phyloP scores from a whole-genome alignment of 2,329 filamentous ascomycete genomes.

The Aureobasidium sp. region DNA sequence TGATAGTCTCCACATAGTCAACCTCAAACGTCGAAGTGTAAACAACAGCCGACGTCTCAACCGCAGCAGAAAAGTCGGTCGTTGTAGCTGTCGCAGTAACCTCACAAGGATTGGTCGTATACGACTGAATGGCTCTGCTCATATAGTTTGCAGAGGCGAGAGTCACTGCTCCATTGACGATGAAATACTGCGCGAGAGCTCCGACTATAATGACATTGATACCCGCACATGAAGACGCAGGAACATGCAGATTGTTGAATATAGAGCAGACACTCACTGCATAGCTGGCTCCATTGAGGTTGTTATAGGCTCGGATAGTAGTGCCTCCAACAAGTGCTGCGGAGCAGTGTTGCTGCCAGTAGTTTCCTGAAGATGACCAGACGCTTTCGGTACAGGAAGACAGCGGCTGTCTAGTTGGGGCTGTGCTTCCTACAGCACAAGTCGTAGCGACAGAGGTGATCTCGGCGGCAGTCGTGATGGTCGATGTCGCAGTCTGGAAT shows the following conservation, averaged over 20 bases:
- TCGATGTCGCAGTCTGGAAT: background rate
- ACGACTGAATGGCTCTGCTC: background rate
- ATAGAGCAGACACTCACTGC: background rate
- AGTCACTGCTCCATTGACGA: background rate
- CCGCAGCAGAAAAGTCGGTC: background rate
- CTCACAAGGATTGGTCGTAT: background rate
- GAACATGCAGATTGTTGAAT: background rate
- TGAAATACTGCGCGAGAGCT: background rate
- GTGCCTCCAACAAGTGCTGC: background rate
- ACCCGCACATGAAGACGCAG: background rate
- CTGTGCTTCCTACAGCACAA: background rate
- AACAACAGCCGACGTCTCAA: background rate
- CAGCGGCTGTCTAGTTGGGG: background rate
- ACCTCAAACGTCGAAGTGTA: background rate
- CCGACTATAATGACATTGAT: background rate
- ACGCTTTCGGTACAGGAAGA: background rate
- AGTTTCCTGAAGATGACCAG: background rate
- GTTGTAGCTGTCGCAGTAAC: background rate
- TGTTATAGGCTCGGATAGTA: background rate
- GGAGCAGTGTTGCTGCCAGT: background rate
- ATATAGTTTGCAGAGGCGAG: background rate
- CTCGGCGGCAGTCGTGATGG: background rate
- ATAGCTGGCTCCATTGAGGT: background rate
- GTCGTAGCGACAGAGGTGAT: background rate
- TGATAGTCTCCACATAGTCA: background rate